These are phyloP conservation scores for Corchorus capsularis DNA, from an alignment of 345 rosid species.

Conservation along the genomic window DNA sequence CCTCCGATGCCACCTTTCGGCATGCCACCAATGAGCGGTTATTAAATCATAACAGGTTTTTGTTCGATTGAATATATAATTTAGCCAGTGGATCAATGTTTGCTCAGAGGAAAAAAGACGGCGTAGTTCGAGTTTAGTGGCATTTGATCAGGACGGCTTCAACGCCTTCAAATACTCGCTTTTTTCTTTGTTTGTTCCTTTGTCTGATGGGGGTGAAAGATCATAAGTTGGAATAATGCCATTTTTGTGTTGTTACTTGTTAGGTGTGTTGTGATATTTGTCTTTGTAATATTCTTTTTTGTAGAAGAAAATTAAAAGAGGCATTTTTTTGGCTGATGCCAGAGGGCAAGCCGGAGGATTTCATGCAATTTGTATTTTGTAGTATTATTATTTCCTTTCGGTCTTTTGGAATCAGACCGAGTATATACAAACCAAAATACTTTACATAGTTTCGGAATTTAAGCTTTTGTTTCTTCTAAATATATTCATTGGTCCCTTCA, in stretches of 20 bases:
- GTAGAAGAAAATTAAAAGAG: conserved; percentile 25
- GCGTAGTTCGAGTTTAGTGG: conserved; percentile 25
- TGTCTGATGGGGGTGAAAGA: conserved; percentile 27
- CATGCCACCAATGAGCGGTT: conserved; percentile 71
- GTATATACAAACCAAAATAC: conserved; percentile 12
- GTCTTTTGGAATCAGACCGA: conserved; percentile 29
- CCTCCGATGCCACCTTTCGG: conserved; percentile 75
- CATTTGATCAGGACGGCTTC: conserved; percentile 17
- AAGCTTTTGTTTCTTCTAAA: background rate
- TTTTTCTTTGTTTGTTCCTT: conserved; percentile 14
- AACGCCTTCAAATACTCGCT: conserved; percentile 15
- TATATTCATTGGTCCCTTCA: too few relatives aligned
- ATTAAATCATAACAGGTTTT: conserved; percentile 26
- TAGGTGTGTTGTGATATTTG: conserved; percentile 43
- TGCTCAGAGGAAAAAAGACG: conserved; percentile 8
- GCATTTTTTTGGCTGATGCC: conserved; percentile 35
- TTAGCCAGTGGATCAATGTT: conserved; percentile 12
- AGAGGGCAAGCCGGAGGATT: conserved; percentile 37
- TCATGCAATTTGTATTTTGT: conserved; percentile 34
- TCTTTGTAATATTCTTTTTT: conserved; percentile 42
- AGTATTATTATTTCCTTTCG: conserved; percentile 27
- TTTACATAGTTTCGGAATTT: background rate
- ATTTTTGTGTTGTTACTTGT: conserved; percentile 8
- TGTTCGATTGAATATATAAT: conserved; percentile 15
- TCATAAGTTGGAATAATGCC: conserved; percentile 31